These are phyloP conservation scores for Glarea lozoyensis DNA, from an alignment of 495 filamentous ascomycete species.

Conservation along the genomic window DNA sequence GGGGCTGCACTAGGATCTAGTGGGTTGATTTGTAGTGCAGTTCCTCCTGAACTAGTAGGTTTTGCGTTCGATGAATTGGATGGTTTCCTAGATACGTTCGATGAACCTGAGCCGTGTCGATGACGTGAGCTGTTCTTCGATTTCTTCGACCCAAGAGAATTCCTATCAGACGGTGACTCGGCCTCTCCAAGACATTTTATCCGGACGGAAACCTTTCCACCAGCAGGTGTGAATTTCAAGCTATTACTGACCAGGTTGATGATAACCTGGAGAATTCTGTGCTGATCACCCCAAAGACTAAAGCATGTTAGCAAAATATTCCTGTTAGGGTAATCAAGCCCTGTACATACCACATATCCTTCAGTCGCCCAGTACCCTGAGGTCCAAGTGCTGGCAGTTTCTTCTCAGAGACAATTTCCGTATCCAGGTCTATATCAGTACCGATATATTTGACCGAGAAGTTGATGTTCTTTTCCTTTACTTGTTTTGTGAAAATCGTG, in stretches of 20 bases:
- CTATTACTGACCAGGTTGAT: slow-evolving; percentile 93
- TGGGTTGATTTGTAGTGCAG: slow-evolving; percentile 41
- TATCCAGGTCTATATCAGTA: slow-evolving; percentile 23
- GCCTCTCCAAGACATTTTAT: slow-evolving; percentile 63
- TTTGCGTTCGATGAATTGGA: slow-evolving; percentile 20
- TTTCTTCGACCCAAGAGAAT: slow-evolving; percentile 40
- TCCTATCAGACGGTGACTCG: slow-evolving; percentile 28
- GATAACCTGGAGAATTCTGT: slow-evolving; percentile 78
- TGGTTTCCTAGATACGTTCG: slow-evolving; percentile 33
- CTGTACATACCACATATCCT: slow-evolving; percentile 43
- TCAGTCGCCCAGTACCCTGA: slow-evolving; percentile 51
- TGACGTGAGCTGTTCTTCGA: slow-evolving; percentile 26
- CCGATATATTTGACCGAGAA: slow-evolving; percentile 62
- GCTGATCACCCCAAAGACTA: slow-evolving; percentile 79
- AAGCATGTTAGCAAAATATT: too few species aligned
- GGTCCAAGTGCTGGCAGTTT: slow-evolving; percentile 42
- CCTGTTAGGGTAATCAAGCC: too few species aligned
- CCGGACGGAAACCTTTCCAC: slow-evolving; percentile 51
- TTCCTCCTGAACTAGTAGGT: slow-evolving; percentile 13
- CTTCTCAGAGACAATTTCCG: slow-evolving; percentile 5
- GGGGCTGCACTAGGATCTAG: slow-evolving; percentile 44
- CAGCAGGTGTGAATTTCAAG: slow-evolving; percentile 81
- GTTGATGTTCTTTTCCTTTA: slow-evolving; percentile 64
- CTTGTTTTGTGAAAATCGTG: slow-evolving; percentile 85
- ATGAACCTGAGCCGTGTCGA: slow-evolving; percentile 34